Conservation (phyloP, 176 grass and related monocot species). For the Bonia amplexicaulis region DNA sequence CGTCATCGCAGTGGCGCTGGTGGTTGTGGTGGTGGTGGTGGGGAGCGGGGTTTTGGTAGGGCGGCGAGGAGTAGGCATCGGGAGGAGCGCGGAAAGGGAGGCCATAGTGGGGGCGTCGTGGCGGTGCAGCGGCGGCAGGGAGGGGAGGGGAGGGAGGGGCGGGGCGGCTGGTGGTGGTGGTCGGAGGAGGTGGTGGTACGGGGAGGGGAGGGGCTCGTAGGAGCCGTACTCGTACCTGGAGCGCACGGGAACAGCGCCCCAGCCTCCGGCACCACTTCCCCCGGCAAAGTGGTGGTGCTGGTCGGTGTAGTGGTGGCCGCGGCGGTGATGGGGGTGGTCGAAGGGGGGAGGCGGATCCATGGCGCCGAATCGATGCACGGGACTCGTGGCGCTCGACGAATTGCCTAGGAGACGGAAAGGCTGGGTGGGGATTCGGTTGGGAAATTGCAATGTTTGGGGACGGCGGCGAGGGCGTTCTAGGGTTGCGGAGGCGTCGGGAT, state of each 20-base stretch:
- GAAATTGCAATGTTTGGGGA: not conserved
- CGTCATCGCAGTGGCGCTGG: not conserved
- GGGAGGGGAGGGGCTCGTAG: not conserved
- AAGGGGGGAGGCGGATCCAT: conserved; percentile 58
- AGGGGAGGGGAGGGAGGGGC: conserved; percentile 5
- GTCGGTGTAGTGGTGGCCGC: conserved; percentile 6
- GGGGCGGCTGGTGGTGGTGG: conserved; percentile 9
- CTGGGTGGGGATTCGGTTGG: not conserved
- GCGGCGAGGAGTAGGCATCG: conserved; percentile 32
- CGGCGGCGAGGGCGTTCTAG: not conserved
- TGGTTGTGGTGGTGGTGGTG: conserved; percentile 20
- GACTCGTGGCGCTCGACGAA: not conserved
- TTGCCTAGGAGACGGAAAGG: not conserved
- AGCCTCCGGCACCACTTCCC: conserved; percentile 1
- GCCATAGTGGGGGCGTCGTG: conserved; percentile 20
- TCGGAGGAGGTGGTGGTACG: conserved; percentile 1
- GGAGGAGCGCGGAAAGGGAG: conserved; percentile 18
- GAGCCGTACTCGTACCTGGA: conserved; percentile 47
- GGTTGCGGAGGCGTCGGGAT: not conserved
- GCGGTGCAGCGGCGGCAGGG: conserved; percentile 20
- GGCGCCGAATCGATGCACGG: not conserved
- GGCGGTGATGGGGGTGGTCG: conserved; percentile 40
- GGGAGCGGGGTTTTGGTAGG: conserved; percentile 9
- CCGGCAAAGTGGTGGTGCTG: not conserved
- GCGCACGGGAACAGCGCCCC: conserved; percentile 3